Conservation (phyloP, 1,139 yeast genomes). For the Taphrina populina region DNA sequence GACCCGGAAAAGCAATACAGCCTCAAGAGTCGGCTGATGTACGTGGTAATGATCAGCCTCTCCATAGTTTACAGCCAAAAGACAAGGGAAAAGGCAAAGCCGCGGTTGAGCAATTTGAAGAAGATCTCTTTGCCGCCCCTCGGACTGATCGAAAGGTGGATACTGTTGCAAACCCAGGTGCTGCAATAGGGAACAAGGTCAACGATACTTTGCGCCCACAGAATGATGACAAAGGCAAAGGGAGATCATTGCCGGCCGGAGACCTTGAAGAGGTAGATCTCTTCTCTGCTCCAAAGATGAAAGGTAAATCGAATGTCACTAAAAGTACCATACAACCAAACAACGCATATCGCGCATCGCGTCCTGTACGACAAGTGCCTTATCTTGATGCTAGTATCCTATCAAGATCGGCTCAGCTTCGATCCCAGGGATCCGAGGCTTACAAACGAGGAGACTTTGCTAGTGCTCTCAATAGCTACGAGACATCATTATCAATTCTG, state of each 20-base stretch:
- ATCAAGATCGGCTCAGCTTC: conserved; percentile 47
- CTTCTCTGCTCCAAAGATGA: conserved; percentile 19
- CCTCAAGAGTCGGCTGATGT: neutral
- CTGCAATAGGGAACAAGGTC: too few relatives aligned
- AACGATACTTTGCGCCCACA: too few relatives aligned
- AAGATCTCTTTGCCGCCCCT: conserved; percentile 11
- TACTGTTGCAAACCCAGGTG: too few relatives aligned
- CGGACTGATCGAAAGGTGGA: too few relatives aligned
- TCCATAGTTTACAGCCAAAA: too few relatives aligned
- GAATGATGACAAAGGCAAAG: too few relatives aligned
- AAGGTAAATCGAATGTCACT: neutral
- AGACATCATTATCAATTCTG: conserved; percentile 59
- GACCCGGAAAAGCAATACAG: neutral
- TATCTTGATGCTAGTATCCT: conserved; percentile 19
- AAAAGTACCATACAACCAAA: neutral
- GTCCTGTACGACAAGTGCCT: conserved; percentile 3
- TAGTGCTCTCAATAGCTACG: conserved; percentile 61
- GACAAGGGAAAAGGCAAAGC: neutral
- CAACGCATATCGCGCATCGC: too few relatives aligned
- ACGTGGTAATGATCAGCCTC: neutral
- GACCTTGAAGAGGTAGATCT: conserved; percentile 20
- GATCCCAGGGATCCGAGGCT: conserved; percentile 60
- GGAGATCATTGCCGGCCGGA: too few relatives aligned
- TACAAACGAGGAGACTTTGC: conserved; percentile 82
- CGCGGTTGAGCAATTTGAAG: neutral